Percentiles rank a stretch among this genome's conserved stretches.
Conservation (phyloP, 257 asterid genomes). For the Parsonsia alboflavescens region DNA sequence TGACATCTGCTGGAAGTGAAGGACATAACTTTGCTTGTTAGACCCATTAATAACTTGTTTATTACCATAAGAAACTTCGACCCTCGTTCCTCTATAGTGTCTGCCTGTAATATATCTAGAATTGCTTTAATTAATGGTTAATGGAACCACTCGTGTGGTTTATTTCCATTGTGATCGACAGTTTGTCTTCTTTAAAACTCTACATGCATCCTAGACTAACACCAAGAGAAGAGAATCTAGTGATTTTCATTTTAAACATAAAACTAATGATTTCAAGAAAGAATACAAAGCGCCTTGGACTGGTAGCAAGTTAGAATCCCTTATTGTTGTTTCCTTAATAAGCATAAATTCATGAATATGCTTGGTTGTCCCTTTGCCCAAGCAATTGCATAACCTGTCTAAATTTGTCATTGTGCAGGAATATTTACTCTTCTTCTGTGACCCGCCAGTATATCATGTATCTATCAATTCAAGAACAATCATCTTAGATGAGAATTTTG, state of each 20-base stretch:
- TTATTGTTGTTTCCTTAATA: neutral
- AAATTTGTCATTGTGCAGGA: conserved; percentile 47
- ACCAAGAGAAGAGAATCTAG: neutral
- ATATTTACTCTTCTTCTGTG: conserved; percentile 86
- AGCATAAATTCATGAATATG: neutral
- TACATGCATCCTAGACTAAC: neutral
- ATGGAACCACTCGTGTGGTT: neutral
- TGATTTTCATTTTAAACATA: neutral
- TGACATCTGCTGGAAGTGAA: neutral
- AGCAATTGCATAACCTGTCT: neutral
- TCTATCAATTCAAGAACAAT: conserved; percentile 77
- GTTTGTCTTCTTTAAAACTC: neutral
- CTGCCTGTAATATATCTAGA: neutral
- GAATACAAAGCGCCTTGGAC: neutral
- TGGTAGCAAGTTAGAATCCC: neutral
- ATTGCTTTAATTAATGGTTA: too few species aligned
- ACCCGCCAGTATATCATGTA: conserved; percentile 64
- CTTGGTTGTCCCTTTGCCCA: neutral
- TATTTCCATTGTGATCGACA: neutral
- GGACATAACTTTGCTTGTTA: too few species aligned
- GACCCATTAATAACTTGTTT: neutral
- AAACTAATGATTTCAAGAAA: neutral
- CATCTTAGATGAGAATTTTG: conserved; percentile 76
- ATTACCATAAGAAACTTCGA: neutral
- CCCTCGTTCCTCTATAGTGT: too few species aligned